Evolutionary conservation across 805 yeast genomes (phyloP), one percentile per base, ranked within the genome.

Genomic region (Maudiozyma turicensis): DNA sequence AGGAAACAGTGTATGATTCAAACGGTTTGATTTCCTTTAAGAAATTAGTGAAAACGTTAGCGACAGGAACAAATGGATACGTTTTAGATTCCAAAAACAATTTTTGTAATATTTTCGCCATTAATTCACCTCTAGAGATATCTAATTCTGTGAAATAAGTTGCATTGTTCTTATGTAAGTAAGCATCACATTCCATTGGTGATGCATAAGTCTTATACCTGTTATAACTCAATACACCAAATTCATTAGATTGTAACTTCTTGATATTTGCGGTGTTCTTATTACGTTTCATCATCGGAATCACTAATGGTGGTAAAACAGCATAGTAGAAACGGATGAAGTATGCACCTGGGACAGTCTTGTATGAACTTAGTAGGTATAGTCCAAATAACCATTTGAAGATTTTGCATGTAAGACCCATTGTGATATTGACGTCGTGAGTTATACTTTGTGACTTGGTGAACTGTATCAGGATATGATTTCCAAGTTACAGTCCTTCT

Each of bases 81-180:
- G 51, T 57, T 49, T 70, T 72, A n/a, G 58, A 57, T 46, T 69
- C 72, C 52, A 43, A 69, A 61, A 82, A 80, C 49, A 79, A 69
- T 54, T 74, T 75, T 57, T 78, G 82, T 57, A 90, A 77, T 5
- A 79, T 67, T 43, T 68, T 64, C 28, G 77, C 67, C 69, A 88
- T 69, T 48, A 82, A 65, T 49, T 80, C 78, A 7, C 85, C 73
- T 61, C 97, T 78, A 3, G 86, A 80, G 53, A 88, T 72, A 61
- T 90, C 97, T 61, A 87, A 70, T 55, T 90, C 97, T 15, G 73
- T 68, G 59, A 85, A 84, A 66, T 90, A 91, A 1, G 95, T 84
- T 6, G 91, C 81, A 64, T 91, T 91, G 49, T 84, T 80, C 69
- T 90, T 91, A 71, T 90, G 98, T 44, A 88, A 58, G 60, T 87